Evolutionary conservation across 768 basidiomycete genomes (phyloP), one percentile per base, ranked within the genome.

Genomic region (Leccinum longicurvipes): DNA sequence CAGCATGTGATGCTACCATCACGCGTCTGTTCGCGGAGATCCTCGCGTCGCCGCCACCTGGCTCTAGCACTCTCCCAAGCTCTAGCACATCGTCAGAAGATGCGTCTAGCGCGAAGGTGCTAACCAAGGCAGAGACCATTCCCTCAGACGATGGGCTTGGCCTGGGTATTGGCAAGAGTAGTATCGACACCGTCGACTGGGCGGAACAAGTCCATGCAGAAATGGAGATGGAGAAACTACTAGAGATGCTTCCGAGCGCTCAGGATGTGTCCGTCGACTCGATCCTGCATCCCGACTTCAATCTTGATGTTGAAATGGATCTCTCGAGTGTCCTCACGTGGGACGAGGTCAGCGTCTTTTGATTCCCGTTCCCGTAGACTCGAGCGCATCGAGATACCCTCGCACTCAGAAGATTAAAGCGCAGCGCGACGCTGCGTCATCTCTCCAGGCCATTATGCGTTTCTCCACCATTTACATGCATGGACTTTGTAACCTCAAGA

Each of bases 211-310:
- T 61, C 41, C 59, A 14, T 14, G 73, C 73, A 55, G 81, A 82
- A 65, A 76, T 74, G 61, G 84, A 84, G 69, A 82, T 86, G 76
- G 80, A 84, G 74, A 81, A 75, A 69, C 71, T 86, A 51, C 66
- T 86, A 68, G 82, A 82, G 66, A 72, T 82, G 72, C 67, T 82
- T 60, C 78, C 79, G 44, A 67, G 57, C 57, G 71, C 63, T 32
- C 66, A 70, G 47, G 71, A 71, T 55, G 67, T 60, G 46, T 61
- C 59, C 44, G 41, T 60, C 14, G 72, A 67, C 39, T 59, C 64
- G 39, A 58, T 62, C 60, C 59, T 57, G 34, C 57, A 54, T 28
- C n/a, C 59, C 5, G 57, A 47, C 47, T 60, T 63, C 54, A 54
- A 48, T 44, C 31, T 57, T 17, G 69, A 67, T 45, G 57, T 56